Evolutionary conservation across 164 flowering plant species (phyloP), one percentile per base, ranked within the genome.

Genomic region (Houttuynia cordata): DNA sequence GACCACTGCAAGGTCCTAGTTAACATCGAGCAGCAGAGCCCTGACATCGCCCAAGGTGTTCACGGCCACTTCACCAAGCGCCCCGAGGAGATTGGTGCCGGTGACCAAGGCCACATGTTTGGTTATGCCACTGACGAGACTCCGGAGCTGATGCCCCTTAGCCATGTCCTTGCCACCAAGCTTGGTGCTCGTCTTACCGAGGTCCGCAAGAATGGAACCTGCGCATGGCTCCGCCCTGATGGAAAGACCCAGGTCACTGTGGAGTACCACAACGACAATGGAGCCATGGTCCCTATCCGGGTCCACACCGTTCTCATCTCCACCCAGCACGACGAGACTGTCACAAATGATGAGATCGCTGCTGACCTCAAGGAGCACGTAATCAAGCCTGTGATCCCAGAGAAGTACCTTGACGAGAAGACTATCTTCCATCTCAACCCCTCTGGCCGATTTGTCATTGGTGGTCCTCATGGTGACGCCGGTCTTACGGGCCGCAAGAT

Each of bases 81-180:
- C 57, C 93, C 93, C 4, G 93, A 86, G 69, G 93, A 86, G 15
- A 81, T 86, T 54, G 93, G 93, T 63, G 93, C 93, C 34, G 93
- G 93, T 70, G 93, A 86, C 63, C 92, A 86, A 61, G 92, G 92
- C 19, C 88, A 83, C 72, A 86, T 86, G 92, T 86, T 86, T 67
- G 93, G 94, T 8, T 86, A 86, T 70, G 93, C 93, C 60, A 86
- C 93, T 15, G 93, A 86, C 67, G 93, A 86, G 67, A 86, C 93
- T 66, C 84, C 86, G 7, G 93, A 86, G 58, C 61, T 76, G 30
- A 86, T 86, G 93, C 93, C 91, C 41, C 70, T 85, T 51, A 85
- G 81, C 70, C 87, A 83, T 66, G 91, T 85, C 64, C 84, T 85
- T 47, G 91, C 87, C 17, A 85, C 87, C 70, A 85, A 85, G 78